Base-by-base conservation (phyloP, 176 grass and related monocot species). In the Bromus sterilis region DNA sequence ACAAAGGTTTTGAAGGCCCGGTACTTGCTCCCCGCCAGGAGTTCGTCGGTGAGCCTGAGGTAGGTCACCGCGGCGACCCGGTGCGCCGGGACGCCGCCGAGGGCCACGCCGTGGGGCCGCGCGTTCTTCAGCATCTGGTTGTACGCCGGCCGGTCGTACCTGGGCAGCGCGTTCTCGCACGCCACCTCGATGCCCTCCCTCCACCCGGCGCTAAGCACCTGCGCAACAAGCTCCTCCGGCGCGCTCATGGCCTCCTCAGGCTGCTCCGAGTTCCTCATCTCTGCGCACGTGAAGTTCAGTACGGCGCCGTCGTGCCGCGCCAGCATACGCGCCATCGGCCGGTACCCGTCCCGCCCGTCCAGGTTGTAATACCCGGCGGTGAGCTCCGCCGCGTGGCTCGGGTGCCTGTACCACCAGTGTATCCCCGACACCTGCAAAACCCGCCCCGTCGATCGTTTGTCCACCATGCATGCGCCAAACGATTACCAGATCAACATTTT, bases 341-440 rank as follows among this genome's bases (percentile, higher is more conserved):
- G 30, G 87, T 94, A 97, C 9, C 91, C 89, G 74, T 94, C 91
- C 26, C 91, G 77, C 18, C 70, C 43, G 29, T 16, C 84, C 20
- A 94, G 58, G 89, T 97, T 92, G 89, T 97, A 89, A 82, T 94
- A 94, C 20, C 91, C 94, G 4, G 91, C 83, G 23, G 91, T 41
- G 15, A 97, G 91, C 89, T 97, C 94, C 26, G 87, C 89, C 5
- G 94, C 94, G 90, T 94, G 94, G 81, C 81, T 97, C 36, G 90
- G 87, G 78, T 86, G 87, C 40, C 69, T 26, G 78, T 94, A 97
- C 91, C 91, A 97, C 94, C 91, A 97, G 66, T 91, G 94, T 48
- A 97, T 97, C 12, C 94, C 89, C 0, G 94, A 88, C 9, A 97
- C 81, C 80, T 94, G 65, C 21, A 36, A 20, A 51, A 33, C n/a